A percentile compares a stretch with the other conserved stretches of the same genome.
phyloP scores from a whole-genome alignment of 2,329 filamentous ascomycete species.

The Cladophialophora immunda region DNA sequence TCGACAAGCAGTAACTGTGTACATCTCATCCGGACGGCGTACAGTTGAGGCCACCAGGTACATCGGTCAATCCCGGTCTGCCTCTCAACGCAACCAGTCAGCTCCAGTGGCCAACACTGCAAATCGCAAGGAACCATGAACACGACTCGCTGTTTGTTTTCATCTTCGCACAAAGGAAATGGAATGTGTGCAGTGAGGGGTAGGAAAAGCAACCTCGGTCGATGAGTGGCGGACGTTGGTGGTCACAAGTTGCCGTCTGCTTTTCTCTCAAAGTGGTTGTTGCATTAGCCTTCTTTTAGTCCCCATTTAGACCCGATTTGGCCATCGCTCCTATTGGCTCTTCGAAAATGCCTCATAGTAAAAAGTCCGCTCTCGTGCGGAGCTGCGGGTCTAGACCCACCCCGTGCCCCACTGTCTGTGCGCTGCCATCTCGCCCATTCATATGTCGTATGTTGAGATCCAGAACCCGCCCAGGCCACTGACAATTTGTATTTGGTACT shows the following conservation, averaged over 20 bases:
- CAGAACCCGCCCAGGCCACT: conserved; percentile 19
- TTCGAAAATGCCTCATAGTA: conserved; percentile 39
- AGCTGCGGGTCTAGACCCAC: conserved; percentile 13
- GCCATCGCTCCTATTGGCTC: conserved; percentile 30
- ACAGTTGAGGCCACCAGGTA: too few species aligned
- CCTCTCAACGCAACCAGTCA: neutral
- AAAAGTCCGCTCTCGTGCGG: conserved; percentile 15
- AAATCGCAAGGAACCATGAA: neutral
- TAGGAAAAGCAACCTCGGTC: conserved; percentile 14
- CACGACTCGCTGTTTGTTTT: neutral
- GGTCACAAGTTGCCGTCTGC: conserved; percentile 2
- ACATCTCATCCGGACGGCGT: neutral
- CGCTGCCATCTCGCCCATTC: conserved; percentile 7
- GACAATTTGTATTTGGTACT: conserved; percentile 24
- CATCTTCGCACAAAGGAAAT: neutral
- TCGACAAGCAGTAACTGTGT: neutral
- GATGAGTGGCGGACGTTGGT: conserved; percentile 15
- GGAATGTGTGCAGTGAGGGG: conserved; percentile 11
- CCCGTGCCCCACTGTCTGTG: conserved; percentile 9
- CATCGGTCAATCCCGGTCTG: neutral
- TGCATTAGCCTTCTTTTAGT: conserved; percentile 33
- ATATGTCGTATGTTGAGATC: conserved; percentile 12
- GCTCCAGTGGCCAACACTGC: neutral
- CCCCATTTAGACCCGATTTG: neutral
- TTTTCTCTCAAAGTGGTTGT: conserved; percentile 10